phyloP scores from a whole-genome alignment of 2,329 filamentous ascomycete genomes.

The Mycogone perniciosa region DNA sequence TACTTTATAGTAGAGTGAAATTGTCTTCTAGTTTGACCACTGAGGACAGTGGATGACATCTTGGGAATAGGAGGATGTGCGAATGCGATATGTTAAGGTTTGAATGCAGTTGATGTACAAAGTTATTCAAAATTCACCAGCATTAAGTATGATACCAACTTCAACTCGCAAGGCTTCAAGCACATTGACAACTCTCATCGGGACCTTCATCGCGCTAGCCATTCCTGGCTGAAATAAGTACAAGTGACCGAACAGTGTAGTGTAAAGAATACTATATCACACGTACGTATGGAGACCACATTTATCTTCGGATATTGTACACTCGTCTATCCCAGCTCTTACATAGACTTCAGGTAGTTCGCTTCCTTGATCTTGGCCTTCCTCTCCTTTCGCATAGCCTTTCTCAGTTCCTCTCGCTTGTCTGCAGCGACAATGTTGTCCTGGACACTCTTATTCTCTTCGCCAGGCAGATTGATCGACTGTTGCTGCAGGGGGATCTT shows the following conservation, averaged over 20 bases:
- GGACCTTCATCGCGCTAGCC: too few relatives aligned
- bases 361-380: constrained; percentile 73
- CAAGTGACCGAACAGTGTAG: neutral
- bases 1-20: too few relatives aligned
- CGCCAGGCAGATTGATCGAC: constrained; percentile 63
- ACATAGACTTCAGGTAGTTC: constrained; percentile 82
- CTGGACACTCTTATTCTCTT: constrained; percentile 35
- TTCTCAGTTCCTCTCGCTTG: constrained; percentile 57
- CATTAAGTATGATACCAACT: too few relatives aligned
- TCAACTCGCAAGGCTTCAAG: too few relatives aligned
- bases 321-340: constrained; percentile 21
- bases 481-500: constrained; percentile 74
- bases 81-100: too few relatives aligned
- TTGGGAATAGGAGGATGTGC: too few relatives aligned
- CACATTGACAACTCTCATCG: too few relatives aligned
- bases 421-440: constrained; percentile 42
- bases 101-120: too few relatives aligned
- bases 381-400: constrained; percentile 68
- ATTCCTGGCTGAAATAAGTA: neutral
- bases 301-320: constrained; percentile 21
- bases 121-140: too few relatives aligned
- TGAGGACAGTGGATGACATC: too few relatives aligned
- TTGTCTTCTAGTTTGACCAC: too few relatives aligned
- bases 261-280: constrained; percentile 20
- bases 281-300: constrained; percentile 14